Evolutionary conservation across 2,329 filamentous ascomycete genomes (phyloP).

Genomic region (Ascochyta viciae-villosae): DNA sequence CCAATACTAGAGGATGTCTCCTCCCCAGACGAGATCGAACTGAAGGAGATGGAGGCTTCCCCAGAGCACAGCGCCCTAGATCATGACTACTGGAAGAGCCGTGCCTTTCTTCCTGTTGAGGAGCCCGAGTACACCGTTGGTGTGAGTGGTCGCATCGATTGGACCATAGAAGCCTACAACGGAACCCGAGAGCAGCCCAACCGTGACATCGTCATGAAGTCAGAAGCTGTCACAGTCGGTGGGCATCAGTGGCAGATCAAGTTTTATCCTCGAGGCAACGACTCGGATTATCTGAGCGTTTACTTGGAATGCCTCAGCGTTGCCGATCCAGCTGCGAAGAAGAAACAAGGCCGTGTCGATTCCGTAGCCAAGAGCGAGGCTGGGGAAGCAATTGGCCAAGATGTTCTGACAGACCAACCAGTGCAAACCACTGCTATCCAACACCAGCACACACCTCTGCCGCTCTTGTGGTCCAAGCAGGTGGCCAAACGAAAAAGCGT

Average conservation of each 20-base stretch:
- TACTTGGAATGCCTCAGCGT: conserved; percentile 68
- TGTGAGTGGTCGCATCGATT: conserved; percentile 64
- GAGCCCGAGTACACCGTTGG: conserved; percentile 64
- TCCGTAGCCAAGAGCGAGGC: conserved; percentile 1
- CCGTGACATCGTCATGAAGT: conserved; percentile 64
- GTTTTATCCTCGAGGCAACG: conserved; percentile 68
- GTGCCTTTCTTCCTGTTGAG: conserved; percentile 62
- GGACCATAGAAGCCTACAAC: conserved; percentile 65
- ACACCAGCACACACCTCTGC: conserved; percentile 46
- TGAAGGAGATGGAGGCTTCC: conserved; percentile 62
- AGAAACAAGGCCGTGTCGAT: conserved; percentile 18
- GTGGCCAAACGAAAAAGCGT: conserved; percentile 53
- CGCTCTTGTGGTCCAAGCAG: conserved; percentile 40
- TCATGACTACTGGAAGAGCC: conserved; percentile 65
- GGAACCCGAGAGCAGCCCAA: conserved; percentile 68
- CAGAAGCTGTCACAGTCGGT: conserved; percentile 62
- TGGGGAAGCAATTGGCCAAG: conserved; percentile 4
- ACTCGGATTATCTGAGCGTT: conserved; percentile 64
- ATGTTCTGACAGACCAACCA: conserved; percentile 9
- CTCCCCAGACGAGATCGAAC: conserved; percentile 62
- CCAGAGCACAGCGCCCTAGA: conserved; percentile 64
- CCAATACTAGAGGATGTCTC: conserved; percentile 64
- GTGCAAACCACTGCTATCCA: conserved; percentile 1
- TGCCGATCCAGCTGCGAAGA: conserved; percentile 16
- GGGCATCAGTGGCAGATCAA: conserved; percentile 71